A percentile compares a stretch with the other conserved stretches of the same genome.
Evolutionary conservation across 805 yeast genomes (phyloP).

Genomic region (Diddensiella santjacobensis): DNA sequence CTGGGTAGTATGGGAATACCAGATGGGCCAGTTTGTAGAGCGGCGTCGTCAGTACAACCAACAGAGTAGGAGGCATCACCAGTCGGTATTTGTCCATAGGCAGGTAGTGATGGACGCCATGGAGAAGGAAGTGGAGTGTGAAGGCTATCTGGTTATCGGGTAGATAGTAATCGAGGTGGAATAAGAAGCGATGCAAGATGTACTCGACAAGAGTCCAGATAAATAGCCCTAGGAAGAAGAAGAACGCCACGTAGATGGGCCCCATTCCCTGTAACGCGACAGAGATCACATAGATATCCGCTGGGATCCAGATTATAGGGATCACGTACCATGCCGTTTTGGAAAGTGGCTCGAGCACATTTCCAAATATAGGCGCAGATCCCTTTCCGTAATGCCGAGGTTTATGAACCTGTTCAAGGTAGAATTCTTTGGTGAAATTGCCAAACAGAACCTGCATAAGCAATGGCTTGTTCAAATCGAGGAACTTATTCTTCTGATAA

Average conservation of each 20-base stretch:
- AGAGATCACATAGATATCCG: conserved; percentile 58
- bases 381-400: conserved; percentile 98
- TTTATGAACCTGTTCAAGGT: conserved; percentile 93
- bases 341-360: conserved; percentile 86
- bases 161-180: conserved; percentile 83
- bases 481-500: conserved; percentile 70
- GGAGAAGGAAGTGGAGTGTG: conserved; percentile 83
- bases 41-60: conserved; percentile 69
- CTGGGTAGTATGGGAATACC: conserved; percentile 74
- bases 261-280: conserved; percentile 54
- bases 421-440: conserved; percentile 79
- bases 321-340: conserved; percentile 94
- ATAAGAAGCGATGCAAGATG: conserved; percentile 79
- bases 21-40: conserved; percentile 73
- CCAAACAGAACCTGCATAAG: conserved; percentile 74
- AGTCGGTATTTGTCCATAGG: conserved; percentile 95
- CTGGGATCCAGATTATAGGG: conserved; percentile 85
- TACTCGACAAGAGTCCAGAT: conserved; percentile 95
- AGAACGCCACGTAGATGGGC: conserved; percentile 43
- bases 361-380: conserved; percentile 93
- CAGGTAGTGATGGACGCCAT: conserved; percentile 94
- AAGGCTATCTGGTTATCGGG: conserved; percentile 76
- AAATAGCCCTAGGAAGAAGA: conserved; percentile 77
- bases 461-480: conserved; percentile 81
- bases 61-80: conserved; percentile 94